Evolutionary conservation across 2,329 filamentous ascomycete species (phyloP).

Genomic region (Trichoderma atrobrunneum): DNA sequence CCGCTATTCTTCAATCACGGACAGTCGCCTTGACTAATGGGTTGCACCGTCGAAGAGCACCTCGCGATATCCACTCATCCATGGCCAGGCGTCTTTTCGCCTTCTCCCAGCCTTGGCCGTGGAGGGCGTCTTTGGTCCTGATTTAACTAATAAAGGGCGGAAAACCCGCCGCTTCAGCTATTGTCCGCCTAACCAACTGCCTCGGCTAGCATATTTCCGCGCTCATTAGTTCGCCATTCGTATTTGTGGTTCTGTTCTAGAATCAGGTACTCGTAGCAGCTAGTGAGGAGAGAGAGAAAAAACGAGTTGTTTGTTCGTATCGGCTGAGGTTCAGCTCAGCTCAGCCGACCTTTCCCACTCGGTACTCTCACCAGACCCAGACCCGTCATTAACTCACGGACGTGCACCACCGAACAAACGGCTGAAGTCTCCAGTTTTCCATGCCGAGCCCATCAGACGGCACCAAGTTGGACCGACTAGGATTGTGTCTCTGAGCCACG

Average conservation of each 20-base stretch:
- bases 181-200: background rate
- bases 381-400: background rate
- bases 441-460: constrained; percentile 7
- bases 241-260: constrained; percentile 10
- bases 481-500: constrained; percentile 1
- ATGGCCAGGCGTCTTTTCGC: background rate
- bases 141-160: background rate
- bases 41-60: background rate
- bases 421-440: background rate
- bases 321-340: constrained; percentile 10
- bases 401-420: background rate
- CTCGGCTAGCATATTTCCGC: background rate
- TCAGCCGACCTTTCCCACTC: constrained; percentile 1
- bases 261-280: background rate
- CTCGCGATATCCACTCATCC: background rate
- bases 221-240: background rate
- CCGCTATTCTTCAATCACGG: background rate
- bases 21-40: background rate
- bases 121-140: background rate
- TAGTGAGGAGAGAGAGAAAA: background rate
- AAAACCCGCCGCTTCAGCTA: background rate
- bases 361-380: background rate
- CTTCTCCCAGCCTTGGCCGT: background rate
- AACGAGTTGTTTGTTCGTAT: background rate
- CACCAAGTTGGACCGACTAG: background rate